These are phyloP conservation scores for Sporobolomyces phaffii DNA, from an alignment of 768 basidiomycete species.

Conservation along the genomic window DNA sequence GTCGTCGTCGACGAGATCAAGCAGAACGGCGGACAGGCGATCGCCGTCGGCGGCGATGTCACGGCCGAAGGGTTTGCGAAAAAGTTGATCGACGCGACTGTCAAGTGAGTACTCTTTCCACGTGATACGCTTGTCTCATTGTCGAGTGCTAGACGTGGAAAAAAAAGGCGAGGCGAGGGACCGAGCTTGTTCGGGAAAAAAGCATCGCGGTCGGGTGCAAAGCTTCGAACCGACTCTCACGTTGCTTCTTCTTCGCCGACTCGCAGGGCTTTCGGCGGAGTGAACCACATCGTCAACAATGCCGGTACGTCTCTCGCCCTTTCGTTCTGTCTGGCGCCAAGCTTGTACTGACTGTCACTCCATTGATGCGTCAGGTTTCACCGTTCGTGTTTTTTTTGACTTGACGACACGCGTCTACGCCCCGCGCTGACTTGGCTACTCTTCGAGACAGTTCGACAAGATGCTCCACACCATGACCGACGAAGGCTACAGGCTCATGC, in stretches of 20 bases:
- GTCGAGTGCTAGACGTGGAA: too few relatives aligned
- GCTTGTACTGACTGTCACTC: neutral
- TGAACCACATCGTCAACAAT: constrained; percentile 83
- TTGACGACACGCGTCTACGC: too few relatives aligned
- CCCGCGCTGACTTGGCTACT: too few relatives aligned
- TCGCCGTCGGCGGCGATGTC: constrained; percentile 72
- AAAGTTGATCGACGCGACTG: constrained; percentile 66
- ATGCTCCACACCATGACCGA: constrained; percentile 69
- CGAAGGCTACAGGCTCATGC: constrained; percentile 72
- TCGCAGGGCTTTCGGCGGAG: constrained; percentile 67
- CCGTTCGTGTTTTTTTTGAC: constrained; percentile 41
- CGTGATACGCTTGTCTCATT: too few relatives aligned
- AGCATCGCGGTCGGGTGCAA: too few relatives aligned
- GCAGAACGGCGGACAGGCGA: constrained; percentile 63
- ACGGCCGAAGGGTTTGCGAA: constrained; percentile 79
- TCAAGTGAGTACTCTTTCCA: constrained; percentile 56
- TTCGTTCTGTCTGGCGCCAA: neutral
- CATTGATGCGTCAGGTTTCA: too few relatives aligned
- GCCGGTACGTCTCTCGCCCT: neutral
- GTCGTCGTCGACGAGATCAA: constrained; percentile 68
- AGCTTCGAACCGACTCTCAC: neutral
- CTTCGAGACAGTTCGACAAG: constrained; percentile 74
- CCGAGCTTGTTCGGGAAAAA: too few relatives aligned
- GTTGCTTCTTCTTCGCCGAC: neutral
- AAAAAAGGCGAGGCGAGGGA: too few relatives aligned